Base-by-base conservation (phyloP, 768 basidiomycete genomes). In the Termitomyces sp. region DNA sequence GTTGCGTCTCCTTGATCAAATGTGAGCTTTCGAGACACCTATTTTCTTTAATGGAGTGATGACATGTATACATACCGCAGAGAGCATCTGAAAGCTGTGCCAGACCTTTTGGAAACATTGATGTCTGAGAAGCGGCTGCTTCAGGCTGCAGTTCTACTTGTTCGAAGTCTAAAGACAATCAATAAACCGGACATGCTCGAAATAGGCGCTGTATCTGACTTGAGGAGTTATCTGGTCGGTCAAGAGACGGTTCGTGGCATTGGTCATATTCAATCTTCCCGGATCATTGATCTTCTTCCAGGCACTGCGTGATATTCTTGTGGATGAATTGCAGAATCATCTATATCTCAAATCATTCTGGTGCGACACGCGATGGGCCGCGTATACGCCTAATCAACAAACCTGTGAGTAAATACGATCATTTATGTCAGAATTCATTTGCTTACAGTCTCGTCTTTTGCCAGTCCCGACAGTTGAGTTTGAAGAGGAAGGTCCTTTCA, bases 341-440 rank as follows among this genome's bases (percentile, higher is more conserved):
- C 74, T 99, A n/a, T 99, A 97, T 72, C 84, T 99, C 59, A 97
- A 96, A 67, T 92, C 90, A 0, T 96, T 94, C 70, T 97, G 95
- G 86, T 95, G 93, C 68, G 96, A 98, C 64, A 83, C 87, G 5
- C 85, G 96, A 32, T 99, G 97, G 97, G 79, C 85, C 18, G 74
- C 90, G 0, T 98, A 97, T 69, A 74, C 81, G 12, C 86, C 88
- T 0, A 88, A 89, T 53, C 97, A 98, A 69, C 82, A 85, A 55
- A 72, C 74, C 12, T 80, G 95, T 95, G 66, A 74, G 91, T 75
- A 16, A 36, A 20, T 3, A 30, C 27, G 5, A 16, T 4, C 34
- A 14, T 37, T 46, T 37, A 10, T 37, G 44, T 34, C 46, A 37
- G 27, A 36, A 48, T 18, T 33, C 8, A 36, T 18, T 26, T 0